These are phyloP conservation scores for Lipomyces japonicus DNA, from an alignment of 805 yeast genomes.

Conservation along the genomic window DNA sequence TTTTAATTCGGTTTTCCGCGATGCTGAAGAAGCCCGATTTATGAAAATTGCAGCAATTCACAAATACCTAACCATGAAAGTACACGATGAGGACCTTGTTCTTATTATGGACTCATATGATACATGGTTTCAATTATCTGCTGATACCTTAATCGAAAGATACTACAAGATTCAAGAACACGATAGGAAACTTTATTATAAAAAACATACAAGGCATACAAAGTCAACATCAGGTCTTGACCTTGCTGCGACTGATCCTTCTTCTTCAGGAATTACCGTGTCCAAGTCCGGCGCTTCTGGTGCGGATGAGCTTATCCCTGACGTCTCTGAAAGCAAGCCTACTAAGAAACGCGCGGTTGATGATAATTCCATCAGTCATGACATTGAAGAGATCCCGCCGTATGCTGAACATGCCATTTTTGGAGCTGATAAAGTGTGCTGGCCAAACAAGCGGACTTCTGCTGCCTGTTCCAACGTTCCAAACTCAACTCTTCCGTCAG, in stretches of 20 bases:
- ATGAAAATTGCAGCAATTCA: constrained; percentile 29
- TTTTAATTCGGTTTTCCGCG: constrained; percentile 18
- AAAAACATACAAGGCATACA: constrained; percentile 12
- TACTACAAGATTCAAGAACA: constrained; percentile 20
- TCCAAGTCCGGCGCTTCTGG: constrained; percentile 7
- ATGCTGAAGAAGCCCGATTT: constrained; percentile 28
- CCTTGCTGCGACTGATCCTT: constrained; percentile 2
- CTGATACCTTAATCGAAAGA: constrained; percentile 16
- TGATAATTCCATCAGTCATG: neutral
- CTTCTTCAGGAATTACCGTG: neutral
- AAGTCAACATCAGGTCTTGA: neutral
- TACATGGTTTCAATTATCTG: constrained; percentile 29
- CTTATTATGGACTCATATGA: constrained; percentile 27
- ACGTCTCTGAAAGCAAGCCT: neutral
- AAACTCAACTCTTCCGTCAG: constrained; percentile 11
- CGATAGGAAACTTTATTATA: constrained; percentile 16
- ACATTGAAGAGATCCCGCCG: constrained; percentile 2
- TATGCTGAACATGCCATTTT: constrained; percentile 19
- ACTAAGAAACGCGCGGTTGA: constrained; percentile 3
- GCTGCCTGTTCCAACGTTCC: constrained; percentile 25
- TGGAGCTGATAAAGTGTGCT: constrained; percentile 29
- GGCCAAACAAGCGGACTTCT: constrained; percentile 22
- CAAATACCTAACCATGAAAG: constrained; percentile 19
- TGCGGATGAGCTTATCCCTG: neutral
- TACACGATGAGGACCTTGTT: constrained; percentile 26